Conservation (phyloP, 2,329 filamentous ascomycete species). For the Exophiala sp. region DNA sequence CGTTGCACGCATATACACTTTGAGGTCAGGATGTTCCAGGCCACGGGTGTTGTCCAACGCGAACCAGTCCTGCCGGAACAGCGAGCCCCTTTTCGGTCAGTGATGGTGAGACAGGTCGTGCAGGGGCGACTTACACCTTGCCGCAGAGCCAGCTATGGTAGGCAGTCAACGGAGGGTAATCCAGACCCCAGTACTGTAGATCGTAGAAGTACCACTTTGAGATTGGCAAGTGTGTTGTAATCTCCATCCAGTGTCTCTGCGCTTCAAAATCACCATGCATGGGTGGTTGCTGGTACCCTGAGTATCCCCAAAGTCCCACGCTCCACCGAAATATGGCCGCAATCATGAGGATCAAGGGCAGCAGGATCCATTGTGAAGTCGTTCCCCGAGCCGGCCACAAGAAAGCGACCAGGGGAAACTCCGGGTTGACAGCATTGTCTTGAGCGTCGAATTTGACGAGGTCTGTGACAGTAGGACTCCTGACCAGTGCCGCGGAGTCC, state of each 20-base stretch:
- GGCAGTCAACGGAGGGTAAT: slow-evolving; percentile 94
- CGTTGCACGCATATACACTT: slow-evolving; percentile 92
- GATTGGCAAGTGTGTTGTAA: slow-evolving; percentile 80
- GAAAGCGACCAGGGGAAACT: slow-evolving; percentile 88
- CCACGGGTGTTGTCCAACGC: slow-evolving; percentile 75
- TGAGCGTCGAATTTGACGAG: slow-evolving; percentile 41
- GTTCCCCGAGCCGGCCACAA: slow-evolving; percentile 79
- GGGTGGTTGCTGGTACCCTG: slow-evolving; percentile 74
- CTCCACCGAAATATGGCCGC: slow-evolving; percentile 93
- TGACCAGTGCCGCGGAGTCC: slow-evolving; percentile 27
- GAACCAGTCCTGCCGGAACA: slow-evolving; percentile 82
- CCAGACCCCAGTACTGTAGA: slow-evolving; percentile 92
- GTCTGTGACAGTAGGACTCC: slow-evolving; percentile 37
- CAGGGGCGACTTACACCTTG: slow-evolving; percentile 54
- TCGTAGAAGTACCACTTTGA: slow-evolving; percentile 99
- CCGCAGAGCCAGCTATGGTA: slow-evolving; percentile 98
- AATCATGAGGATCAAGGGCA: slow-evolving; percentile 81
- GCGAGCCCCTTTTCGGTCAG: slow-evolving; percentile 51
- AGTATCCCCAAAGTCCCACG: slow-evolving; percentile 89
- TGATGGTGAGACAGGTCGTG: slow-evolving; percentile 18
- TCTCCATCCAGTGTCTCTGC: slow-evolving; percentile 97
- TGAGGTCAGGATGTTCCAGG: slow-evolving; percentile 69
- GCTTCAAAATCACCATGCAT: slow-evolving; percentile 98
- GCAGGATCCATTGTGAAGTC: slow-evolving; percentile 84
- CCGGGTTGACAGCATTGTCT: slow-evolving; percentile 52